A percentile compares a stretch with the other conserved stretches of the same genome.
phyloP scores from a whole-genome alignment of 352 stramenopile genomes.

The Stramenopiles sp. region DNA sequence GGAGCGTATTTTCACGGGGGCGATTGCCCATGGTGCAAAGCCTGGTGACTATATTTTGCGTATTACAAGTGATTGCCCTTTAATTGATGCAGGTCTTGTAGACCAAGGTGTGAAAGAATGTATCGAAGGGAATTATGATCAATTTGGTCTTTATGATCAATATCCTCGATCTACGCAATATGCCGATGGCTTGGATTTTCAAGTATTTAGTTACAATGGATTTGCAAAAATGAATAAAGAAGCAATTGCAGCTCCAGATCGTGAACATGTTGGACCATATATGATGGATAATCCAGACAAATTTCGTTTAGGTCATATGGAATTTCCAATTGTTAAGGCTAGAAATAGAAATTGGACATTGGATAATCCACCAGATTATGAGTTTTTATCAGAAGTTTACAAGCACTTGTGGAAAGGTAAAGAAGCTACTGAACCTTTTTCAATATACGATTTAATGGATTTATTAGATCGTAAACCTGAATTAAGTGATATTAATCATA shows the following conservation, averaged over 20 bases:
- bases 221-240: not conserved
- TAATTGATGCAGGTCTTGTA: not conserved
- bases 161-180: not conserved
- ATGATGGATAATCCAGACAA: not conserved
- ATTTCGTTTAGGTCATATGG: not conserved
- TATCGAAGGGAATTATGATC: not conserved
- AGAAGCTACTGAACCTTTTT: not conserved
- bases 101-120: not conserved
- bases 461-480: not conserved
- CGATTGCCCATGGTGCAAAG: not conserved
- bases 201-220: not conserved
- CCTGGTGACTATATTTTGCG: not conserved
- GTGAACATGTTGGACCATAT: not conserved
- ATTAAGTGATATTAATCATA: not conserved
- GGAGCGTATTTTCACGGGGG: not conserved
- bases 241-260: not conserved
- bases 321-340: not conserved
- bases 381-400: not conserved
- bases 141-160: not conserved
- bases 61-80: not conserved
- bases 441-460: not conserved
- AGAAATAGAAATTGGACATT: not conserved
- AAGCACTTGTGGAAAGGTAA: not conserved
- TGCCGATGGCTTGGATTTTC: not conserved
- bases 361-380: not conserved